These are phyloP conservation scores for Torulaspora globosa DNA, from an alignment of 1,139 yeast genomes.

Conservation along the genomic window DNA sequence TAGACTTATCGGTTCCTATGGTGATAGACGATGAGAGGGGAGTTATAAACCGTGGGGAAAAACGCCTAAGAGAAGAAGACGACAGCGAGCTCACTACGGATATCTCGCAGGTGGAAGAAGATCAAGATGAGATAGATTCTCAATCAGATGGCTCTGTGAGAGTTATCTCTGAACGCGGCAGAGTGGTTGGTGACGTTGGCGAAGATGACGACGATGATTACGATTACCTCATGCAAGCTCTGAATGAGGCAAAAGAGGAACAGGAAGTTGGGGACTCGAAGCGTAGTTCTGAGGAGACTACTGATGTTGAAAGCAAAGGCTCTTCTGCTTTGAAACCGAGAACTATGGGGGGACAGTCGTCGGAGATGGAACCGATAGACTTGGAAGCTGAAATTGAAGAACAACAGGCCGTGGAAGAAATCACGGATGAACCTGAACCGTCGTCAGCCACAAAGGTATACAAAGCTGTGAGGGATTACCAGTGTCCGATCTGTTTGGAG, in stretches of 20 bases:
- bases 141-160: conserved; percentile 6
- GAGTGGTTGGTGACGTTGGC: neutral
- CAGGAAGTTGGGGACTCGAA: conserved; percentile 1
- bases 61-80: neutral
- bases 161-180: conserved; percentile 4
- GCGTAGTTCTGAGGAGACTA: neutral
- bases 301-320: neutral
- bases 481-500: conserved; percentile 54
- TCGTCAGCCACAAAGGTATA: conserved; percentile 14
- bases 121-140: neutral
- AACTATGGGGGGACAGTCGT: neutral
- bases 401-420: conserved; percentile 32
- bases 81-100: neutral
- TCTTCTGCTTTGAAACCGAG: neutral
- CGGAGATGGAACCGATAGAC: conserved; percentile 17
- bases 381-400: conserved; percentile 23
- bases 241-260: conserved; percentile 10
- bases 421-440: conserved; percentile 6
- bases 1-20: neutral
- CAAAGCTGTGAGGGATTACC: conserved; percentile 37
- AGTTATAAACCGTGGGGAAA: neutral
- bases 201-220: conserved; percentile 7
- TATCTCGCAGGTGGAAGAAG: neutral
- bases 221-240: conserved; percentile 13
- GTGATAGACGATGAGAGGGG: neutral